Evolutionary conservation across 768 basidiomycete species (phyloP).

Genomic region (Neoboletus brunneissimus): DNA sequence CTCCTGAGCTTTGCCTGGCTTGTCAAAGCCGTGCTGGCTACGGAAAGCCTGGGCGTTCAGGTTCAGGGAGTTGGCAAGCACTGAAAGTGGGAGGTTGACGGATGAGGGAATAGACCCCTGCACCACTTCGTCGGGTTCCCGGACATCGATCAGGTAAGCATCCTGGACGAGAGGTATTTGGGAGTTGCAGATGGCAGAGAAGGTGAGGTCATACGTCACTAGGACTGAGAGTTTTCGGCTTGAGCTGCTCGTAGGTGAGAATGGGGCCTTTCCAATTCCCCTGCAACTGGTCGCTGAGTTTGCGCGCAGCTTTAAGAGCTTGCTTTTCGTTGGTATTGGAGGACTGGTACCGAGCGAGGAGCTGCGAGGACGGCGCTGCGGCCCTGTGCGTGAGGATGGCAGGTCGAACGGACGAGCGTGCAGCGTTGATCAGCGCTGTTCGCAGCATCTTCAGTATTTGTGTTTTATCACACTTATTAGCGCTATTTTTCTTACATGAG

Average conservation of each 20-base stretch:
- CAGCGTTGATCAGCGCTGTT: conserved; percentile 10
- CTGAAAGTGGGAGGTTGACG: conserved; percentile 84
- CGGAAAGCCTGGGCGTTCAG: conserved; percentile 55
- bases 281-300: conserved; percentile 40
- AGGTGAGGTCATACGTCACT: conserved; percentile 43
- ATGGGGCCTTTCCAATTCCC: conserved; percentile 76
- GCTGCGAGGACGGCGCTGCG: conserved; percentile 11
- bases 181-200: neutral
- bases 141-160: conserved; percentile 81
- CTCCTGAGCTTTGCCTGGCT: conserved; percentile 68
- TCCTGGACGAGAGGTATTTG: conserved; percentile 43
- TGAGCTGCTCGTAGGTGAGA: conserved; percentile 76
- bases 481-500: too few species aligned
- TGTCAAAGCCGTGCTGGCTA: conserved; percentile 67
- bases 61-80: conserved; percentile 65
- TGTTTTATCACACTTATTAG: neutral
- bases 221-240: conserved; percentile 76
- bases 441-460: conserved; percentile 24
- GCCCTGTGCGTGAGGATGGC: conserved; percentile 3
- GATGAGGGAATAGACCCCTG: conserved; percentile 92
- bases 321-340: conserved; percentile 26
- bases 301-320: conserved; percentile 30
- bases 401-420: conserved; percentile 13
- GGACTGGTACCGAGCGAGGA: conserved; percentile 35
- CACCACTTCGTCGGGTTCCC: conserved; percentile 87